Evolutionary conservation across 1,284 basidiomycete genomes (phyloP).

Genomic region (Cutaneotrichosporon cutaneum): DNA sequence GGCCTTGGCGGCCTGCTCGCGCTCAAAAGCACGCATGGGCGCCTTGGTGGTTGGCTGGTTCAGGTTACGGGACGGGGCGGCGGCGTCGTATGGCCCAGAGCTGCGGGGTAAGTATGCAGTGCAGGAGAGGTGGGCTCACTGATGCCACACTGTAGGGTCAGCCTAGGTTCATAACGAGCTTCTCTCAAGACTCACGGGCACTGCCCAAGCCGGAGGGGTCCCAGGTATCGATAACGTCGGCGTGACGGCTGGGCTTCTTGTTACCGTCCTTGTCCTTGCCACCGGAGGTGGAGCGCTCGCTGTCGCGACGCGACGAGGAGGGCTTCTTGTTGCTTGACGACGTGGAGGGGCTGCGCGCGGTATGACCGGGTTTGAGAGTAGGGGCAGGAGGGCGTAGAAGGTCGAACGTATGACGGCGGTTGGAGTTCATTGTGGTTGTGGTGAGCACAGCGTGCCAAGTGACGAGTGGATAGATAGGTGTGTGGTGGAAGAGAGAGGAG

Average conservation of each 20-base stretch:
- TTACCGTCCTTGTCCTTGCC: slow-evolving; percentile 34
- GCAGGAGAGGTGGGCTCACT: slow-evolving; percentile 30
- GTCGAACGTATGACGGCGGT: background rate
- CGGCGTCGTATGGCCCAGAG: slow-evolving; percentile 53
- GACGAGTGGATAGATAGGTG: background rate
- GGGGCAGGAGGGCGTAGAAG: slow-evolving; percentile 1
- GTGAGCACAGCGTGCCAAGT: slow-evolving; percentile 1
- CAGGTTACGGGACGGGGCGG: slow-evolving; percentile 51
- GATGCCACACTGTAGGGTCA: slow-evolving; percentile 49
- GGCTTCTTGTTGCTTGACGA: slow-evolving; percentile 25
- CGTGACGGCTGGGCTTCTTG: slow-evolving; percentile 49
- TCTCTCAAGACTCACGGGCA: slow-evolving; percentile 39
- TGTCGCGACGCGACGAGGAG: slow-evolving; percentile 3
- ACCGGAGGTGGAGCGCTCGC: background rate
- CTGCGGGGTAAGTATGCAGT: slow-evolving; percentile 22
- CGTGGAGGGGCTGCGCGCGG: slow-evolving; percentile 1
- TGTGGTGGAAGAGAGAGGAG: background rate
- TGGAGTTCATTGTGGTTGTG: background rate
- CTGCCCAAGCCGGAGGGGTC: slow-evolving; percentile 52
- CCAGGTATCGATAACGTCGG: slow-evolving; percentile 53
- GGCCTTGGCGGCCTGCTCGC: slow-evolving; percentile 11
- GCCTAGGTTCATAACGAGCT: background rate
- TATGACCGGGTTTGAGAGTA: background rate
- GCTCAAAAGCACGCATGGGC: slow-evolving; percentile 49
- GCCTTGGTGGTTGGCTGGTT: slow-evolving; percentile 41